A percentile compares a stretch with the other conserved stretches of the same genome.
phyloP scores from a whole-genome alignment of 1,284 basidiomycete species.

The Ustanciosporium gigantosporum region DNA sequence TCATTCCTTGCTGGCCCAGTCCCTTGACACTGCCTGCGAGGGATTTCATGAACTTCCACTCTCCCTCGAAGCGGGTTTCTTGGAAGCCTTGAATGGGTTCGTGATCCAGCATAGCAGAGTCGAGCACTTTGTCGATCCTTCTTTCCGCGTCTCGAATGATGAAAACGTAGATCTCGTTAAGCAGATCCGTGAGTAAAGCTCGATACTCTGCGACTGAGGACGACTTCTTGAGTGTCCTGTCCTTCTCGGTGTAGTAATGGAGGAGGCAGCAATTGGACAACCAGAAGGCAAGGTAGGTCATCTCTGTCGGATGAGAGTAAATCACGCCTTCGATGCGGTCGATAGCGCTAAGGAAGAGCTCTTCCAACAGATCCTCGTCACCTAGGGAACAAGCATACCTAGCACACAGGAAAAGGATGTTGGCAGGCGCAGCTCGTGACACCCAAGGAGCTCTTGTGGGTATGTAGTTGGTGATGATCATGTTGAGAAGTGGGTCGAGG shows the following conservation, averaged over 20 bases:
- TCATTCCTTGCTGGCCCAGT: slow-evolving; percentile 19
- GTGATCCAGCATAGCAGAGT: slow-evolving; percentile 81
- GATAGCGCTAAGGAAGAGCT: slow-evolving; percentile 83
- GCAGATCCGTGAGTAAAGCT: slow-evolving; percentile 64
- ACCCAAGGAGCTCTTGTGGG: slow-evolving; percentile 64
- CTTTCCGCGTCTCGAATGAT: slow-evolving; percentile 90
- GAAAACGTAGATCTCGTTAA: slow-evolving; percentile 92
- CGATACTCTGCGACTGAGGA: slow-evolving; percentile 34
- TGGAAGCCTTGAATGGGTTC: slow-evolving; percentile 76
- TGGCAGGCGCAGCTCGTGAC: slow-evolving; percentile 60
- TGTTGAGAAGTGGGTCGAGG: slow-evolving; percentile 76
- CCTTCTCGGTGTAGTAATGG: slow-evolving; percentile 79
- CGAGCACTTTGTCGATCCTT: slow-evolving; percentile 82
- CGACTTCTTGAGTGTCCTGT: slow-evolving; percentile 27
- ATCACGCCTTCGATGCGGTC: slow-evolving; percentile 88
- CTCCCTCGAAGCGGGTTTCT: slow-evolving; percentile 87
- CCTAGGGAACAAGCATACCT: slow-evolving; percentile 69
- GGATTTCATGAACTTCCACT: slow-evolving; percentile 69
- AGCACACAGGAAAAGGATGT: slow-evolving; percentile 67
- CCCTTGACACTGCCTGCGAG: slow-evolving; percentile 51
- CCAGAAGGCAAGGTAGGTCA: slow-evolving; percentile 89
- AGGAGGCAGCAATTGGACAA: slow-evolving; percentile 86
- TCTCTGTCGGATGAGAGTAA: slow-evolving; percentile 72
- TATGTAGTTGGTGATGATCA: slow-evolving; percentile 72
- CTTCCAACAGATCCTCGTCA: slow-evolving; percentile 70